These are phyloP conservation scores for Beauveria caledonica DNA, from an alignment of 2,329 filamentous ascomycete species.

Conservation along the genomic window DNA sequence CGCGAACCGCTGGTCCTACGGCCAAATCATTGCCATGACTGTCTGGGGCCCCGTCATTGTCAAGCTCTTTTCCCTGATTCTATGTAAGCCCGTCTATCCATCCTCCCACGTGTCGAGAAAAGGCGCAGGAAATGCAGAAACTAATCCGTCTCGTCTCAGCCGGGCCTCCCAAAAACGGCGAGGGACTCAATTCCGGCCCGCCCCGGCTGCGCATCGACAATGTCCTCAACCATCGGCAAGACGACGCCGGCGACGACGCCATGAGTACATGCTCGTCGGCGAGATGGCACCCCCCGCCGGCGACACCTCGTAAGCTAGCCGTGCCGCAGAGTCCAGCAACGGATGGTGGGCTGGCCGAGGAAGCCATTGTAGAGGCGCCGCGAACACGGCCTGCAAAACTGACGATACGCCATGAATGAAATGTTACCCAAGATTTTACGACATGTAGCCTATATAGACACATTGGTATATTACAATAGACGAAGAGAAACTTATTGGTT, in stretches of 20 bases:
- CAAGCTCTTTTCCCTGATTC: constrained; percentile 29
- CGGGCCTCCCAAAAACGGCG: constrained; percentile 30
- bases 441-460: neutral
- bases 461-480: neutral
- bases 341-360: neutral
- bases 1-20: constrained; percentile 28
- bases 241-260: constrained; percentile 10
- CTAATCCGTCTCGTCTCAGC: constrained; percentile 16
- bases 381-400: neutral
- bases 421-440: neutral
- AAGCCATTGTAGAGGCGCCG: neutral
- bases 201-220: constrained; percentile 32
- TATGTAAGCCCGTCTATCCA: constrained; percentile 22
- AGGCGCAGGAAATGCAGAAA: neutral
- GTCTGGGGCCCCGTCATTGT: constrained; percentile 33
- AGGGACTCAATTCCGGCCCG: constrained; percentile 27
- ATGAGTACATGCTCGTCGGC: constrained; percentile 8
- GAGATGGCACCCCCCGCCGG: neutral
- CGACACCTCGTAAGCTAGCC: neutral
- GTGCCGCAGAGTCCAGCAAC: neutral
- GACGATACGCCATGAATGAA: constrained; percentile 9
- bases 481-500: neutral
- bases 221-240: constrained; percentile 26
- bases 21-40: constrained; percentile 32
- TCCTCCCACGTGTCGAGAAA: neutral